These are phyloP conservation scores for Phycomyces nitens DNA, from an alignment of 192 early-diverging fungal genomes.

Conservation along the genomic window DNA sequence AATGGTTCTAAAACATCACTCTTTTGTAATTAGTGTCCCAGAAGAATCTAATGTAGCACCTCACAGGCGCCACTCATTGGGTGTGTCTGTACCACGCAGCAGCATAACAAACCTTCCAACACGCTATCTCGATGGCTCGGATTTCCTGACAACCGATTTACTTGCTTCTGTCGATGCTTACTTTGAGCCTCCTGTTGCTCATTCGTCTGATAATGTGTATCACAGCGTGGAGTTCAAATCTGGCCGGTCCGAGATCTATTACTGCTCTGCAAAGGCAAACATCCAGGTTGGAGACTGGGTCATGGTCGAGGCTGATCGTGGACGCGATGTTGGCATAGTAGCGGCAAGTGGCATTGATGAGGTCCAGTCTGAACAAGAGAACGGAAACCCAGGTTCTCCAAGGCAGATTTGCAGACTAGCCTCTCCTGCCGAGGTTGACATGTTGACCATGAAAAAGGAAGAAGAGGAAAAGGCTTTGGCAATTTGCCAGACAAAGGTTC, in stretches of 20 bases:
- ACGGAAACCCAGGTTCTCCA: conserved; percentile 42
- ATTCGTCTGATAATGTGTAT: background rate
- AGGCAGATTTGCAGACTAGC: conserved; percentile 89
- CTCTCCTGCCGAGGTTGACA: conserved; percentile 70
- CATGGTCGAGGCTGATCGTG: conserved; percentile 87
- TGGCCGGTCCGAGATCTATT: conserved; percentile 79
- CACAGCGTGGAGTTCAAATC: conserved; percentile 86
- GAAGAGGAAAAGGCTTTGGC: conserved; percentile 88
- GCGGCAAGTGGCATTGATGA: too few relatives aligned
- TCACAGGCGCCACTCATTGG: too few relatives aligned
- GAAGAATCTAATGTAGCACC: too few relatives aligned
- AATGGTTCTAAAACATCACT: too few relatives aligned
- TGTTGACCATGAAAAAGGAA: conserved; percentile 73
- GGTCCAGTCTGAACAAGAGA: conserved; percentile 38
- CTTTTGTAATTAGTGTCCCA: too few relatives aligned
- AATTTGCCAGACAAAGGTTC: conserved; percentile 84
- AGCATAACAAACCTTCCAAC: too few relatives aligned
- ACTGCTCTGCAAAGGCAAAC: conserved; percentile 45
- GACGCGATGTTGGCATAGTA: conserved; percentile 82
- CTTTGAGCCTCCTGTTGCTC: conserved; percentile 1
- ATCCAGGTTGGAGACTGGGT: conserved; percentile 60
- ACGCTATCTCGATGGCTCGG: conserved; percentile 6
- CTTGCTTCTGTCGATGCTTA: background rate
- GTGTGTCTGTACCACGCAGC: too few relatives aligned
- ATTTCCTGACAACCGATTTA: background rate